Evolutionary conservation across 495 filamentous ascomycete species (phyloP), one percentile per base, ranked within the genome.

Genomic region (Annulohypoxylon nitens): DNA sequence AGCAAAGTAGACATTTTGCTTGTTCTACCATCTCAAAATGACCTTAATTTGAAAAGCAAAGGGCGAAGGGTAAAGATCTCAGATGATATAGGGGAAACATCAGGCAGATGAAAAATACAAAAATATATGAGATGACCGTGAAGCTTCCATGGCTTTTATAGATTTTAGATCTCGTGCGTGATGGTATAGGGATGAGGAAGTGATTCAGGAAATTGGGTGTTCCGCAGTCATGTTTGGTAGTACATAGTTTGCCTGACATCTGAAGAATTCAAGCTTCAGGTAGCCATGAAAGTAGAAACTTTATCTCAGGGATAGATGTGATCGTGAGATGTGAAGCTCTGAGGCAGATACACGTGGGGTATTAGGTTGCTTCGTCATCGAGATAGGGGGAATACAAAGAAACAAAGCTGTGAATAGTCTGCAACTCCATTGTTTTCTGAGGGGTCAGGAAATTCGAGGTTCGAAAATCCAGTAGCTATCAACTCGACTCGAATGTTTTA

Each of bases 271-370:
- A 61, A 62, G 59, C 62, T 67, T 54, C 51, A 18, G 20, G 37
- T 30, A n/a, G 26, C 57, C 14, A 51, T 30, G 1, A 12, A 41
- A 61, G 47, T 5, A 51, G n/a, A 69, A 69, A 53, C 36, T 54
- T 68, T 47, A 63, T 63, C 39, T 64, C 18, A 54, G 50, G 50
- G 30, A 54, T 30, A 4, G 16, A 2, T 11, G 11, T 54, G n/a
- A 14, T 58, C 41, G 60, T 66, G 61, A 37, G 14, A 69, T 65
- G 30, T 20, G 43, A 61, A 53, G 73, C 30, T 67, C 62, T 66
- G 61, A 67, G 50, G 66, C 34, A 45, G 51, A 66, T 20, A 69
- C 70, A 63, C 36, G 47, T 36, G 23, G 34, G 23, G 33, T 61
- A 61, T 34, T 37, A 30, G 41, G 59, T 20, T 37, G 7, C 57